phyloP scores from a whole-genome alignment of 1,284 basidiomycete genomes.

The Irpex sp. region DNA sequence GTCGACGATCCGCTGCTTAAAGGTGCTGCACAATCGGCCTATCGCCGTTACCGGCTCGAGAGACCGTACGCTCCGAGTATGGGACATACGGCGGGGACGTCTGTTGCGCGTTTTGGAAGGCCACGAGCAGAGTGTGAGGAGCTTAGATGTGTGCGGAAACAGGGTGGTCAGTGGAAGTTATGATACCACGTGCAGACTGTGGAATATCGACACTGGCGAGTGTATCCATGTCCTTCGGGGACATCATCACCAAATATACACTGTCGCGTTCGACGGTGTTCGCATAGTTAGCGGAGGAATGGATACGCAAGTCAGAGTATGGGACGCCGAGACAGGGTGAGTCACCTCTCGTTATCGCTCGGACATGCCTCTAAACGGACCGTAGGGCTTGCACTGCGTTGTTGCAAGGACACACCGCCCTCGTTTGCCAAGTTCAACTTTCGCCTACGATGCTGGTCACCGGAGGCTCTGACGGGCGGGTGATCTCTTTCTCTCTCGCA shows the following conservation, averaged over 20 bases:
- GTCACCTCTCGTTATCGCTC: constrained; percentile 17
- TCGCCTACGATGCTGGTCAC: constrained; percentile 76
- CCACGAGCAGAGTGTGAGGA: constrained; percentile 83
- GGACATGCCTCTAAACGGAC: neutral
- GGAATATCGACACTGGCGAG: constrained; percentile 70
- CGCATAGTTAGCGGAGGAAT: constrained; percentile 86
- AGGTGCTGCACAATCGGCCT: constrained; percentile 84
- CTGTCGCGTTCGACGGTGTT: constrained; percentile 89
- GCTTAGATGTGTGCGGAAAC: constrained; percentile 84
- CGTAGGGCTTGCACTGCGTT: constrained; percentile 78
- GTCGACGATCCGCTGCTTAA: constrained; percentile 90
- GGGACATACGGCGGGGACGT: constrained; percentile 85
- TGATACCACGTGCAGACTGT: constrained; percentile 77
- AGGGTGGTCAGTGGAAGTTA: constrained; percentile 87
- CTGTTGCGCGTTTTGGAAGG: constrained; percentile 73
- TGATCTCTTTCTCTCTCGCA: constrained; percentile 75
- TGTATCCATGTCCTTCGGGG: constrained; percentile 87
- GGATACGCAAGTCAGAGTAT: constrained; percentile 89
- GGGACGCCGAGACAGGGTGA: constrained; percentile 81
- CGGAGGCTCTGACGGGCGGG: constrained; percentile 91
- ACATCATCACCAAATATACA: constrained; percentile 91
- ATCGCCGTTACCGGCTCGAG: constrained; percentile 89
- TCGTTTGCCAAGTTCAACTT: constrained; percentile 93
- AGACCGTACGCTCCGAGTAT: constrained; percentile 85
- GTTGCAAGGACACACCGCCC: constrained; percentile 90